These are phyloP conservation scores for Xanthoconium purpureum DNA, from an alignment of 768 basidiomycete genomes.

Conservation along the genomic window DNA sequence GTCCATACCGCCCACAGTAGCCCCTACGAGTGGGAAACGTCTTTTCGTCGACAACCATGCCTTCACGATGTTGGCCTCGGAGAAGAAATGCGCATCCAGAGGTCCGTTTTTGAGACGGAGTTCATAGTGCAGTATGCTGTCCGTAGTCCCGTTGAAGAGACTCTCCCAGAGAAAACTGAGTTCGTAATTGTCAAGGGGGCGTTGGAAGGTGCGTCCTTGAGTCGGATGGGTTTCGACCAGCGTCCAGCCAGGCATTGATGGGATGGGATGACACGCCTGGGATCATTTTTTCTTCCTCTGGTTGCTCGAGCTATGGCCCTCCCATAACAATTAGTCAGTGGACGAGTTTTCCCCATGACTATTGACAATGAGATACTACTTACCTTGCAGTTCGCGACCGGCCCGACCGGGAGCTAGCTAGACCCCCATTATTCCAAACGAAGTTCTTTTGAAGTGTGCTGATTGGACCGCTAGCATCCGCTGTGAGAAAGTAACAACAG, in stretches of 20 bases:
- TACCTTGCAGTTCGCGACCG: too few relatives aligned
- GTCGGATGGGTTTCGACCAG: conserved; percentile 1
- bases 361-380: too few relatives aligned
- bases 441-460: too few relatives aligned
- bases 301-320: too few relatives aligned
- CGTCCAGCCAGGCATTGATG: conserved; percentile 11
- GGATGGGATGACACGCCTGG: background rate
- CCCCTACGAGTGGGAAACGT: conserved; percentile 48
- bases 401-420: too few relatives aligned
- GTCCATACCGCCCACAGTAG: conserved; percentile 30
- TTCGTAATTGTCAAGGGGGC: conserved; percentile 42
- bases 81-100: conserved; percentile 24
- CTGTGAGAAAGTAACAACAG: too few relatives aligned
- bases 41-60: conserved; percentile 50
- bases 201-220: conserved; percentile 18
- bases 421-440: too few relatives aligned
- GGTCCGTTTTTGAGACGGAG: conserved; percentile 26
- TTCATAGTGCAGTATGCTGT: conserved; percentile 35
- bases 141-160: conserved; percentile 42
- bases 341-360: too few relatives aligned
- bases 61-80: conserved; percentile 34
- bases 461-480: too few relatives aligned
- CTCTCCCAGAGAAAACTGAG: conserved; percentile 41
- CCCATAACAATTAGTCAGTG: too few relatives aligned
- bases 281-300: too few relatives aligned